Evolutionary conservation across 768 basidiomycete genomes (phyloP), one percentile per base, ranked within the genome.

Genomic region (Leccinellum rugosiceps): DNA sequence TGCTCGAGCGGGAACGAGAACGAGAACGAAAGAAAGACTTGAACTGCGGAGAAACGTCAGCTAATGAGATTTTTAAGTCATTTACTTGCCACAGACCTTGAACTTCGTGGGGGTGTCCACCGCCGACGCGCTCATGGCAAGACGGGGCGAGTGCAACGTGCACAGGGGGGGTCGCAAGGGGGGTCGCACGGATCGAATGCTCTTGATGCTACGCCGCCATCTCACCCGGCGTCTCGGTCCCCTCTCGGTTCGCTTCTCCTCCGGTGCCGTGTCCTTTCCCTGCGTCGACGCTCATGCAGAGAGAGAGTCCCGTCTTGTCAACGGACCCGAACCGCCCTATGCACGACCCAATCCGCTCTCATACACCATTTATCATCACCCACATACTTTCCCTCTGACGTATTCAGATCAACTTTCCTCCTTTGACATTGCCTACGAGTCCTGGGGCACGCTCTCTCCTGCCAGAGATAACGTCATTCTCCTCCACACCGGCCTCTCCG

Each of bases 381-480:
- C 70, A 0, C 62, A 65, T 2, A 86, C 90, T 0, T 75, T 96
- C n/a, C 77, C 80, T 1, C 80, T 96, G 28, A 80, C 84, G 6
- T 86, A 86, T 61, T 81, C 86, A 56, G 72, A 76, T 1, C 59
- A 76, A 2, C 78, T 96, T 0, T 83, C 87, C 1, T 75, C 84
- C 7, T 87, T 94, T 63, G 84, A 92, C 62, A 82, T 98, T 57
- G 97, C 97, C 0, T 99, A 98, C 79, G 97, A 99, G 77, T 92
- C 97, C 0, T 99, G 97, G 97, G 97, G 97, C 3, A 84, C 83
- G 2, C 87, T 98, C 45, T 90, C 90, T 23, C 77, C 88, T 0
- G 64, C 75, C 7, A 81, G 79, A 45, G 88, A 93, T 71, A 98
- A 99, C 68, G 96, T 83, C 50, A 94, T 99, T 50, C 85, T 99